Conservation (phyloP, 192 early-diverging fungal genomes). For the Diversispora eburnea region DNA sequence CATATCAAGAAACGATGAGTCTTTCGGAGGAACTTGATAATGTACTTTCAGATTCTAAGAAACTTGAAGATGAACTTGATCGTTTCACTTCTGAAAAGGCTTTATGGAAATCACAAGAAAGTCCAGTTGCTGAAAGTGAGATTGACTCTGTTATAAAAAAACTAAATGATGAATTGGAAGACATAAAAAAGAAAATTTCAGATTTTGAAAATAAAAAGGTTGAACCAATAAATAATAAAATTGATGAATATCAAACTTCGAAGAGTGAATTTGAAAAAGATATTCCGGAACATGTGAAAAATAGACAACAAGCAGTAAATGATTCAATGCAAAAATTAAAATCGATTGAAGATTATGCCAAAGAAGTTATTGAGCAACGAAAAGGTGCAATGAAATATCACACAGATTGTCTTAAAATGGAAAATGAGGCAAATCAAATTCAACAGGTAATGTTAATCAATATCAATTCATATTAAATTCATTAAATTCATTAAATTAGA, state of each 20-base stretch:
- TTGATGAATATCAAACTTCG: constrained; percentile 5
- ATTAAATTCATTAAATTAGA: neutral
- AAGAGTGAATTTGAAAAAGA: neutral
- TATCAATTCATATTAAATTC: too few relatives aligned
- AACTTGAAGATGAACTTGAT: constrained; percentile 15
- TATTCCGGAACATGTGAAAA: constrained; percentile 15
- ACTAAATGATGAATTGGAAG: constrained; percentile 12
- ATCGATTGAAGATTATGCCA: neutral
- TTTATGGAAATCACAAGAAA: constrained; percentile 9
- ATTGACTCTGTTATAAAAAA: neutral
- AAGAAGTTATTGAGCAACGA: constrained; percentile 12
- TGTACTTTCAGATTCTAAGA: constrained; percentile 2
- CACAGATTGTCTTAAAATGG: neutral
- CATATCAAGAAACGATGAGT: constrained; percentile 12
- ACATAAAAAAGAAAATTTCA: constrained; percentile 8
- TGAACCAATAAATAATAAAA: neutral
- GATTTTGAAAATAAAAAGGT: constrained; percentile 12
- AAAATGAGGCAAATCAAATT: constrained; percentile 20
- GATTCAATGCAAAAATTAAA: neutral
- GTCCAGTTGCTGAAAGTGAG: neutral
- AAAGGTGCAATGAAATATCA: neutral
- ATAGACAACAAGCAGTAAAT: neutral
- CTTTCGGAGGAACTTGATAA: constrained; percentile 10
- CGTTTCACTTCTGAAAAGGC: constrained; percentile 17
- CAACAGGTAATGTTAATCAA: constrained; percentile 19